Base-by-base conservation (phyloP, 2,329 filamentous ascomycete genomes). In the Calonectria pteridis region DNA sequence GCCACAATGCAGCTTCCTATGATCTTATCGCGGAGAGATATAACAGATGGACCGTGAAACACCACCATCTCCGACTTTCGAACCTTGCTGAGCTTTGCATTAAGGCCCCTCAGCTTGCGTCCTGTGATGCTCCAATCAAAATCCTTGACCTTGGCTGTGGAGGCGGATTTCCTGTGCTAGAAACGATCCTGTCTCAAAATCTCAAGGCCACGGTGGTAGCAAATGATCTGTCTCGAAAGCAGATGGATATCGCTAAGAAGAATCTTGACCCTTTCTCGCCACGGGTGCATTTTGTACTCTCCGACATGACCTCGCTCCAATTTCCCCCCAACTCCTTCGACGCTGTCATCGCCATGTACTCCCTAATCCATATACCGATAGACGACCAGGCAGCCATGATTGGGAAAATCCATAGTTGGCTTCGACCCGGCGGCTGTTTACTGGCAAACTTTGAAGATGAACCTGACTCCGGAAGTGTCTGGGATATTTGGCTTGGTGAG, bases 131-230 rank as follows among this genome's bases (percentile, higher is more conserved):
- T 4, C 28, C 40, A 3, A 37, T 28, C 16, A 49, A 35, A 6
- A 31, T 10, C 1, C 64, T 77, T 7, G 73, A 77, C 9, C 29
- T 77, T 5, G 71, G 73, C 6, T 76, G 76, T 10, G 75, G 73
- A 5, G 46, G 66, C 2, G 76, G 75, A 16, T 50, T 31, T 2
- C 71, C 76, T 0, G 68, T 76, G 4, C 46, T 75, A 3, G 66
- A 69, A 13, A 66, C 40, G 7, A 18, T 71, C 28, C 7, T 50
- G 13, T 11, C 43, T n/a, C 31, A 37, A 6, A 37, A 49, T 9
- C 14, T 33, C 13, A 35, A 35, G 10, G 33, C 62, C 11, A 62
- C 43, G 0, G 26, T 70, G 0, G 20, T 72, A 11, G 74, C 66
- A 0, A 77, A 77, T 26, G 76, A 77, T 6, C 23, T 77, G 0